Conservation (phyloP, 768 basidiomycete genomes). For the Kwoniella mangroviensis region DNA sequence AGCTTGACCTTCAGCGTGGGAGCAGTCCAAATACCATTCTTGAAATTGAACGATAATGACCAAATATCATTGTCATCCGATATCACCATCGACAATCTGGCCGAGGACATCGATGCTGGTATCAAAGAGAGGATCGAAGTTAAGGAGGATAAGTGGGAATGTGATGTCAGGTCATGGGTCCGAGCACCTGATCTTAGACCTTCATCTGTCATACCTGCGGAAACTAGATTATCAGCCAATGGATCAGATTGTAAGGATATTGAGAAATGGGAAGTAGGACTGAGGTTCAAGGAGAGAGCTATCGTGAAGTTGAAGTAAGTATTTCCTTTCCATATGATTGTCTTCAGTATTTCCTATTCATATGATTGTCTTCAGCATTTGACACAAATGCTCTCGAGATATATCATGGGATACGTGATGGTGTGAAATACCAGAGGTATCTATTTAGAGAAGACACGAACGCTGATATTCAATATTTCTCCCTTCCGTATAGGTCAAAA, state of each 20-base stretch:
- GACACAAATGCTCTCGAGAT: neutral
- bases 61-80: neutral
- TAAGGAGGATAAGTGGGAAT: slow-evolving; percentile 16
- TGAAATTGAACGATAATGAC: neutral
- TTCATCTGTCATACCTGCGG: slow-evolving; percentile 17
- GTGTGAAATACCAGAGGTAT: too few relatives aligned
- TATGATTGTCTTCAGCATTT: neutral
- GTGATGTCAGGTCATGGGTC: slow-evolving; percentile 36
- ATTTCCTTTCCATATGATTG: neutral
- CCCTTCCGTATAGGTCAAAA: slow-evolving; percentile 1
- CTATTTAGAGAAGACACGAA: neutral
- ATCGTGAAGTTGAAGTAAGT: slow-evolving; percentile 40
- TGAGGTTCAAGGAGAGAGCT: slow-evolving; percentile 41
- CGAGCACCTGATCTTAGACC: slow-evolving; percentile 38
- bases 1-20: neutral
- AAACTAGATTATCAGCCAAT: slow-evolving; percentile 35
- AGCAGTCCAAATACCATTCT: neutral
- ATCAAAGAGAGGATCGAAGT: neutral
- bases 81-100: neutral
- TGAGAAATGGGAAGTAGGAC: slow-evolving; percentile 35
- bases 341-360: neutral
- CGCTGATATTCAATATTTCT: neutral
- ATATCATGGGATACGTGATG: neutral
- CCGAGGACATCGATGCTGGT: too few relatives aligned
- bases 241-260: slow-evolving; percentile 37